A percentile compares a stretch with the other conserved stretches of the same genome.
Evolutionary conservation across 306 rosid genomes (phyloP).

Genomic region (Abrus pulchellus): DNA sequence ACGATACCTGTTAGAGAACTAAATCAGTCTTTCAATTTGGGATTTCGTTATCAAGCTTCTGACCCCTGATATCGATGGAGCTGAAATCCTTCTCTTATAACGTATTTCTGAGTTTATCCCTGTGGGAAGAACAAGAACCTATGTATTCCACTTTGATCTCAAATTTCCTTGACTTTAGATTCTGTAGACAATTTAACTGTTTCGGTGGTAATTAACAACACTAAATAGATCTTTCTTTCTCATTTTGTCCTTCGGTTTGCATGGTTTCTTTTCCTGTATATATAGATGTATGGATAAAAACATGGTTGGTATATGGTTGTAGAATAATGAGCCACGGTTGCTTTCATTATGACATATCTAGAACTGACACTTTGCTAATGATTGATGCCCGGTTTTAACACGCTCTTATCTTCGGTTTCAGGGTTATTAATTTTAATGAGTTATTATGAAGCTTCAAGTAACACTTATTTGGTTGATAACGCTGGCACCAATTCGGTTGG

Average conservation of each 20-base stretch:
- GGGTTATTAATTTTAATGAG: conserved; percentile 50
- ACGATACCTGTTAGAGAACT: conserved; percentile 15
- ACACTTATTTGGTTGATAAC: conserved; percentile 44
- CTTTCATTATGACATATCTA: neutral
- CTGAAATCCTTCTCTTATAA: conserved; percentile 53
- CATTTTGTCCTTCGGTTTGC: neutral
- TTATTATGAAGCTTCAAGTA: neutral
- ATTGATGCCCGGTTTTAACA: neutral
- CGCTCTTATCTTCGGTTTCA: conserved; percentile 37
- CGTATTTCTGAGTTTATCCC: conserved; percentile 46
- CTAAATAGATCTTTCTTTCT: neutral
- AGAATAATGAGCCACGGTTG: neutral
- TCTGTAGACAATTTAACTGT: conserved; percentile 52
- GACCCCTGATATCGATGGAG: conserved; percentile 54
- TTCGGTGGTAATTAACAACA: conserved; percentile 57
- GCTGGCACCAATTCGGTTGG: conserved; percentile 53
- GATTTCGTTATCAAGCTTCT: neutral
- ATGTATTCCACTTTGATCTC: conserved; percentile 39
- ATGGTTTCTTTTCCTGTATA: neutral
- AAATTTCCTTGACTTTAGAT: conserved; percentile 45
- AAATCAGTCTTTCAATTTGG: conserved; percentile 10
- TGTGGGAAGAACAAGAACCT: conserved; percentile 40
- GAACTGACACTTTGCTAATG: conserved; percentile 1
- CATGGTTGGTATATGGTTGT: neutral
- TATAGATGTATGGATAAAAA: neutral